Conservation (phyloP, 2,329 filamentous ascomycete genomes). For the Rhytidhysteron rufulum region DNA sequence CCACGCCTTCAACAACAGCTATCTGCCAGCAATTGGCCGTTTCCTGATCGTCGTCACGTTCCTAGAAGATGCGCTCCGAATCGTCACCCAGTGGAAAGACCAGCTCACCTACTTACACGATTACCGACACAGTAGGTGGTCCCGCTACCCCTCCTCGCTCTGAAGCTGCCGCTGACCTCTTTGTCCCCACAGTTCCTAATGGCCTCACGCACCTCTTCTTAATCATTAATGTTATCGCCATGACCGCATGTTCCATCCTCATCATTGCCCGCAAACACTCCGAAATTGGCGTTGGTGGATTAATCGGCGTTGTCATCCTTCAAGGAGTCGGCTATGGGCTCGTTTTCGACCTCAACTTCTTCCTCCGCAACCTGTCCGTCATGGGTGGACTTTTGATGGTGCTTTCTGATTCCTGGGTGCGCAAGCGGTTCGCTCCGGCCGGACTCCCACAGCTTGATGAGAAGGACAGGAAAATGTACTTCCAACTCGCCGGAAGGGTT, state of each 20-base stretch:
- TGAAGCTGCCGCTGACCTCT: slow-evolving; percentile 16
- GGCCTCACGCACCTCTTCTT: slow-evolving; percentile 93
- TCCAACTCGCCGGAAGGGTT: slow-evolving; percentile 93
- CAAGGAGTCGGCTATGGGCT: slow-evolving; percentile 96
- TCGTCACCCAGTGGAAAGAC: slow-evolving; percentile 95
- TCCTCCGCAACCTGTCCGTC: slow-evolving; percentile 96
- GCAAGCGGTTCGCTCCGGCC: slow-evolving; percentile 94
- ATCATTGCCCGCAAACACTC: slow-evolving; percentile 92
- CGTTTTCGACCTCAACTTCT: slow-evolving; percentile 99
- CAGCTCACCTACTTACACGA: slow-evolving; percentile 90
- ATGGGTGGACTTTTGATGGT: slow-evolving; percentile 98
- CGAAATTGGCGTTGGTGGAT: slow-evolving; percentile 85
- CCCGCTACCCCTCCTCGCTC: slow-evolving; percentile 3
- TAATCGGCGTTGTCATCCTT: slow-evolving; percentile 85
- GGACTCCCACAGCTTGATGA: slow-evolving; percentile 92
- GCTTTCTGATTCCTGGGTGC: slow-evolving; percentile 94
- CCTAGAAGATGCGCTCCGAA: slow-evolving; percentile 91
- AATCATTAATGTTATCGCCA: slow-evolving; percentile 81
- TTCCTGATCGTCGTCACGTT: slow-evolving; percentile 99
- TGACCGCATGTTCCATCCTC: slow-evolving; percentile 75
- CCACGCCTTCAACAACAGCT: slow-evolving; percentile 57
- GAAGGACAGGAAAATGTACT: slow-evolving; percentile 99
- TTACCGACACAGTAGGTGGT: slow-evolving; percentile 80
- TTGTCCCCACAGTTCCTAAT: slow-evolving; percentile 62
- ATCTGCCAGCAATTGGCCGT: slow-evolving; percentile 89